Conservation (phyloP, 805 yeast species). For the Nakazawaea siamensis region DNA sequence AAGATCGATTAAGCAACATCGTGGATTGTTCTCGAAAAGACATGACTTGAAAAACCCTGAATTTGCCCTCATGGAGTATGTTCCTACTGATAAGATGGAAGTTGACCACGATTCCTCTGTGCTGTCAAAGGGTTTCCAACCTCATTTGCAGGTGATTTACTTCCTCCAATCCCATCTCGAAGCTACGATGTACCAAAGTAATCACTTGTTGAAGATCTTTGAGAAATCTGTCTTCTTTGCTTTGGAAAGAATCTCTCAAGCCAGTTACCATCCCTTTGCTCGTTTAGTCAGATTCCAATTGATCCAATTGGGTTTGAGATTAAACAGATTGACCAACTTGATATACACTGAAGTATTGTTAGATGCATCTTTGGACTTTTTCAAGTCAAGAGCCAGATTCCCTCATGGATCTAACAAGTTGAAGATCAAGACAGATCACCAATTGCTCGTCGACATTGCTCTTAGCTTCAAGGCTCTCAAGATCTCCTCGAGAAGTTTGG, state of each 20-base stretch:
- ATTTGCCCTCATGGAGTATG: slow-evolving; percentile 73
- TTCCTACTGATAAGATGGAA: slow-evolving; percentile 67
- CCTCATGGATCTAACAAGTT: slow-evolving; percentile 83
- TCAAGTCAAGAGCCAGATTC: slow-evolving; percentile 47
- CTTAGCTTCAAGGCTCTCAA: slow-evolving; percentile 15
- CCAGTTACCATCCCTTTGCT: slow-evolving; percentile 79
- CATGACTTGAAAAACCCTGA: slow-evolving; percentile 54
- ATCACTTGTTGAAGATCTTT: slow-evolving; percentile 59
- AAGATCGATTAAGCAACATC: slow-evolving; percentile 43
- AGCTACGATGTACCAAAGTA: slow-evolving; percentile 67
- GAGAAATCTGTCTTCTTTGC: slow-evolving; percentile 54
- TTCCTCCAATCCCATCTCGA: slow-evolving; percentile 73
- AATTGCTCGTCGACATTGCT: slow-evolving; percentile 36
- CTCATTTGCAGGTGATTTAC: slow-evolving; percentile 62
- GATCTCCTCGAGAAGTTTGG: slow-evolving; percentile 20
- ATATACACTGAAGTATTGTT: slow-evolving; percentile 45
- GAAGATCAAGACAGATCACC: slow-evolving; percentile 61
- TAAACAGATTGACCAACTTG: slow-evolving; percentile 27
- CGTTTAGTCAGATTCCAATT: slow-evolving; percentile 70
- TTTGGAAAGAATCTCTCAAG: slow-evolving; percentile 39
- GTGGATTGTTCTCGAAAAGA: slow-evolving; percentile 56
- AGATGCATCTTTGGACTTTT: slow-evolving; percentile 76
- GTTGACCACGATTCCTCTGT: slow-evolving; percentile 42
- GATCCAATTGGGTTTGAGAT: slow-evolving; percentile 56
- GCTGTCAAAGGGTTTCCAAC: slow-evolving; percentile 44